Percentiles rank a stretch among this genome's conserved stretches.
These are phyloP conservation scores for Solanum chilense DNA, from an alignment of 257 asterid genomes.

Conservation along the genomic window DNA sequence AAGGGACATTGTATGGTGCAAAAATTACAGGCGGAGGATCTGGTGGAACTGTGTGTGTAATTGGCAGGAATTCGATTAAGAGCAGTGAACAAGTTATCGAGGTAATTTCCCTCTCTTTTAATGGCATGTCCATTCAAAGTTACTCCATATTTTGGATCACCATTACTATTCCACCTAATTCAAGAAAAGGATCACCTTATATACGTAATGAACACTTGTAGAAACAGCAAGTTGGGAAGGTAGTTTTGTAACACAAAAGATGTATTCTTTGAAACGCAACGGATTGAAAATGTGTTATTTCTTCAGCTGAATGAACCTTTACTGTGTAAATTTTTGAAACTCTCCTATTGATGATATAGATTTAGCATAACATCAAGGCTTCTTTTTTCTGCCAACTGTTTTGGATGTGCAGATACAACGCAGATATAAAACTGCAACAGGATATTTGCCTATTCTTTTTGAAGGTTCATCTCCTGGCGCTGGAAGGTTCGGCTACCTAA, in stretches of 20 bases:
- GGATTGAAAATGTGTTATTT: background rate
- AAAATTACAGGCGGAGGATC: constrained; percentile 97
- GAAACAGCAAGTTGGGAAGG: background rate
- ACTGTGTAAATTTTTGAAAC: background rate
- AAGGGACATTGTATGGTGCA: constrained; percentile 84
- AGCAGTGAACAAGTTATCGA: constrained; percentile 78
- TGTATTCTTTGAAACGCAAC: background rate
- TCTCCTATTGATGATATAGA: background rate
- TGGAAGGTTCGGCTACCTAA: constrained; percentile 73
- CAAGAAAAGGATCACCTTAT: background rate
- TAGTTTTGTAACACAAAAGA: background rate
- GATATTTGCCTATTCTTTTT: constrained; percentile 59
- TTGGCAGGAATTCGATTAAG: constrained; percentile 62
- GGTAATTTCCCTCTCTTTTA: constrained; percentile 17
- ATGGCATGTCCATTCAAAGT: background rate
- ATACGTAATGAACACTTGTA: background rate
- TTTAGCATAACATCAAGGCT: background rate
- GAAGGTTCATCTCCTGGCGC: constrained; percentile 99
- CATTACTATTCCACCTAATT: background rate
- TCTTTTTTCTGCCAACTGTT: background rate
- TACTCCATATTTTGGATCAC: background rate
- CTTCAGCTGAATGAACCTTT: background rate
- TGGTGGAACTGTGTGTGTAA: constrained; percentile 83
- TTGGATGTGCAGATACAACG: constrained; percentile 60
- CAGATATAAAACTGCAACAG: constrained; percentile 70